Conservation (phyloP, 1,139 yeast genomes). For the Scheffersomyces quercinus region DNA sequence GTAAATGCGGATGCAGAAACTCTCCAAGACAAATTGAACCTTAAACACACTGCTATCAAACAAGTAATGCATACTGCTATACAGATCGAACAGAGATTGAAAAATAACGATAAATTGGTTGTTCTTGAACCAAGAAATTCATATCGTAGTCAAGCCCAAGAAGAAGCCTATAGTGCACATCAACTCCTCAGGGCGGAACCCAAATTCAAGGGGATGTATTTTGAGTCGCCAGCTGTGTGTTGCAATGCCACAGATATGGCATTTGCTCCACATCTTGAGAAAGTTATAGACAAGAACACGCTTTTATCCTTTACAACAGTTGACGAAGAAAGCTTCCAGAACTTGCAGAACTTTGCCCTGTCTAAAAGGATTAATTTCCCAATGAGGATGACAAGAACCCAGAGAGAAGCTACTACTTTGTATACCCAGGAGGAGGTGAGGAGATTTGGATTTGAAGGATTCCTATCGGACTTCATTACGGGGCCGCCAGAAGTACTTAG, state of each 20-base stretch:
- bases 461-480: slow-evolving; percentile 62
- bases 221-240: slow-evolving; percentile 77
- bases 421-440: slow-evolving; percentile 34
- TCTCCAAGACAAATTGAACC: slow-evolving; percentile 7
- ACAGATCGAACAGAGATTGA: slow-evolving; percentile 28
- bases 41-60: slow-evolving; percentile 8
- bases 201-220: slow-evolving; percentile 43
- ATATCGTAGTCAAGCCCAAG: slow-evolving; percentile 28
- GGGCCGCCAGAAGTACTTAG: slow-evolving; percentile 78
- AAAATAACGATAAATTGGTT: slow-evolving; percentile 53
- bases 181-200: slow-evolving; percentile 26
- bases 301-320: slow-evolving; percentile 49
- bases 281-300: slow-evolving; percentile 54
- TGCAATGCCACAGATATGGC: slow-evolving; percentile 52
- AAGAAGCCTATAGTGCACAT: slow-evolving; percentile 34
- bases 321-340: slow-evolving; percentile 43
- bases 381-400: slow-evolving; percentile 26
- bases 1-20: slow-evolving; percentile 8
- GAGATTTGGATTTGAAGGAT: slow-evolving; percentile 75
- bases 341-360: slow-evolving; percentile 31
- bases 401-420: slow-evolving; percentile 23
- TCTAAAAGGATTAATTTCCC: slow-evolving; percentile 35
- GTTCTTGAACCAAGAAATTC: slow-evolving; percentile 33
- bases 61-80: slow-evolving; percentile 4
- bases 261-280: slow-evolving; percentile 59